Conservation (phyloP, 371 early-diverging fungal species). For the Thermomucor indicae-seudaticae region DNA sequence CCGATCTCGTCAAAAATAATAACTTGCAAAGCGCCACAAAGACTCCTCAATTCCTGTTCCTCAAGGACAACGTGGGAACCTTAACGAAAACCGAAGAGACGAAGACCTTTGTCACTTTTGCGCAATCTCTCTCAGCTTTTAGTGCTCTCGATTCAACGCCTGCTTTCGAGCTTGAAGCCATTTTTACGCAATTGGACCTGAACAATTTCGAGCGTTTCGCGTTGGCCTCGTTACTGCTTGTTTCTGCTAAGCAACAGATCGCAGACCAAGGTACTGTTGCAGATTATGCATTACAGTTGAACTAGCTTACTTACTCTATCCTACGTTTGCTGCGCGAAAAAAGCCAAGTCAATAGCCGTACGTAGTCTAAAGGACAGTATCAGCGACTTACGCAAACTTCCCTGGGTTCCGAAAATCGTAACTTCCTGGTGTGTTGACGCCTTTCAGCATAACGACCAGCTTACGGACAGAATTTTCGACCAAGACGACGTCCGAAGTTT, state of each 20-base stretch:
- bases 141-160: slow-evolving; percentile 38
- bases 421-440: slow-evolving; percentile 14
- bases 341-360: slow-evolving; percentile 20
- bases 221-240: slow-evolving; percentile 40
- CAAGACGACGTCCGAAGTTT: slow-evolving; percentile 13
- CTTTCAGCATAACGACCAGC: slow-evolving; percentile 5
- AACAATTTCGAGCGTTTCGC: slow-evolving; percentile 43
- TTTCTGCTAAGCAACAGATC: slow-evolving; percentile 33
- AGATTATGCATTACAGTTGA: background rate
- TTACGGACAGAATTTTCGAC: slow-evolving; percentile 10
- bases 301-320: background rate
- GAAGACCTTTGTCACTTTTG: slow-evolving; percentile 37
- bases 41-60: slow-evolving; percentile 38
- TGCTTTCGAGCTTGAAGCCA: slow-evolving; percentile 36
- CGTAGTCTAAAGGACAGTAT: slow-evolving; percentile 13
- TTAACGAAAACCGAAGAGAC: slow-evolving; percentile 22
- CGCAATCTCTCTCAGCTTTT: slow-evolving; percentile 36
- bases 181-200: slow-evolving; percentile 38
- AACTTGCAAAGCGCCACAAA: slow-evolving; percentile 11
- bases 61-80: slow-evolving; percentile 44
- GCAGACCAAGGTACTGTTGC: slow-evolving; percentile 43
- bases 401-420: slow-evolving; percentile 12
- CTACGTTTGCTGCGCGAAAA: too few species aligned
- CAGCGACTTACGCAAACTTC: slow-evolving; percentile 1
- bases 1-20: slow-evolving; percentile 28